Evolutionary conservation across 306 rosid species (phyloP).

Genomic region (Nissolia schottii): DNA sequence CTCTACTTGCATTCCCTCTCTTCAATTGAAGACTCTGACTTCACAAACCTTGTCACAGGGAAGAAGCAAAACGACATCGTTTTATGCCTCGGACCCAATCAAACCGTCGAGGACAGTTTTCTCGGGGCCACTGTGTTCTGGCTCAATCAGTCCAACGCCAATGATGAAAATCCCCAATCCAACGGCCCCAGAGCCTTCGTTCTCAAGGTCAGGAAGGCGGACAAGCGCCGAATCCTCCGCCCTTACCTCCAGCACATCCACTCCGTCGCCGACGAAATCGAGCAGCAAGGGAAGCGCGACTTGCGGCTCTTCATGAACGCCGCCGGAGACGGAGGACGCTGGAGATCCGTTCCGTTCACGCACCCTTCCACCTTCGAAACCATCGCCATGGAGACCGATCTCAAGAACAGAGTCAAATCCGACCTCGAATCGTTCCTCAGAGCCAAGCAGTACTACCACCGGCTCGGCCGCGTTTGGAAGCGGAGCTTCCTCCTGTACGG

Average conservation of each 20-base stretch:
- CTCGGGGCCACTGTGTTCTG: constrained; percentile 64
- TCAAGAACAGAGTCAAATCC: constrained; percentile 56
- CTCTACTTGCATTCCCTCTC: constrained; percentile 61
- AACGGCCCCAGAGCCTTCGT: constrained; percentile 21
- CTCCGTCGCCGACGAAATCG: constrained; percentile 58
- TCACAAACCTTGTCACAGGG: constrained; percentile 53
- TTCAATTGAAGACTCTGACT: constrained; percentile 63
- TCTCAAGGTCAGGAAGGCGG: constrained; percentile 53
- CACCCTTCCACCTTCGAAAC: constrained; percentile 85
- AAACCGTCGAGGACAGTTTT: constrained; percentile 51
- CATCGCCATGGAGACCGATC: constrained; percentile 67
- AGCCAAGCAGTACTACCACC: constrained; percentile 62
- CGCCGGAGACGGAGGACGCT: constrained; percentile 14
- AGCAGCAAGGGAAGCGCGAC: constrained; percentile 41
- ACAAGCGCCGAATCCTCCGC: constrained; percentile 65
- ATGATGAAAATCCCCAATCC: background rate
- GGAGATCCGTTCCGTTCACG: constrained; percentile 63
- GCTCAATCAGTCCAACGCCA: constrained; percentile 25
- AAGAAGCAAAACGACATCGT: constrained; percentile 59
- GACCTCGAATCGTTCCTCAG: constrained; percentile 77
- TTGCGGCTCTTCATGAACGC: constrained; percentile 49
- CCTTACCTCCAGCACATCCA: constrained; percentile 83
- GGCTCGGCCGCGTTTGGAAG: constrained; percentile 79
- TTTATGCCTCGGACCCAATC: constrained; percentile 50
- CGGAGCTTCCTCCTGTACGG: constrained; percentile 82